A percentile compares a stretch with the other conserved stretches of the same genome.
Conservation (phyloP, 495 filamentous ascomycete species). For the Cercophora sp. region DNA sequence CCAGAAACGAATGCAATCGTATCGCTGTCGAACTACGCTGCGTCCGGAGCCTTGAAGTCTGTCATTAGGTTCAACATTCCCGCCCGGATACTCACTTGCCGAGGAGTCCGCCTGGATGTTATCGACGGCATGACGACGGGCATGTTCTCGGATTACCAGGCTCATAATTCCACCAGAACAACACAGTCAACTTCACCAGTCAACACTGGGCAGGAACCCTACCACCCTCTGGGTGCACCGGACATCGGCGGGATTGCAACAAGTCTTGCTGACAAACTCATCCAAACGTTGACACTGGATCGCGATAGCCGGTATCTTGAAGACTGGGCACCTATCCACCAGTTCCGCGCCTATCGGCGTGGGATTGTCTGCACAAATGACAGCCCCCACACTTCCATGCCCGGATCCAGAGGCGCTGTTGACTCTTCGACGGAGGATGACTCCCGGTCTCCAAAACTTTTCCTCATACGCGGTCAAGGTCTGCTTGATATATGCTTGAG, state of each 20-base stretch:
- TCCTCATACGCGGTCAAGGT: too few relatives aligned
- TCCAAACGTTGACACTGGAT: neutral
- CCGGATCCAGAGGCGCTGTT: too few relatives aligned
- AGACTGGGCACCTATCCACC: too few relatives aligned
- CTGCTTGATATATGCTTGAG: too few relatives aligned
- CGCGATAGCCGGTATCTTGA: neutral
- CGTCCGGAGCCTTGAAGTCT: neutral
- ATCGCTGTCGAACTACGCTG: neutral
- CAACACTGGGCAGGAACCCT: neutral
- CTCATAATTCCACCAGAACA: neutral
- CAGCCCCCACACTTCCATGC: too few relatives aligned
- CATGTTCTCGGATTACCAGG: neutral
- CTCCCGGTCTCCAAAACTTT: too few relatives aligned
- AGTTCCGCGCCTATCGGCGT: too few relatives aligned
- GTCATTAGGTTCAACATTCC: neutral
- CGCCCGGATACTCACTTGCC: neutral
- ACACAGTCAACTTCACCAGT: neutral
- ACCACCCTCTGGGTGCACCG: neutral
- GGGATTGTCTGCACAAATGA: too few relatives aligned
- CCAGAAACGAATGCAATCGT: neutral
- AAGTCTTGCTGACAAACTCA: neutral
- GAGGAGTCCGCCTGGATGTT: neutral
- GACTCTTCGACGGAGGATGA: too few relatives aligned
- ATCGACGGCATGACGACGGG: conserved; percentile 3
- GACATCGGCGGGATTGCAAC: neutral